phyloP scores from a whole-genome alignment of 2,329 filamentous ascomycete species.

The Pseudogymnoascus sp. region DNA sequence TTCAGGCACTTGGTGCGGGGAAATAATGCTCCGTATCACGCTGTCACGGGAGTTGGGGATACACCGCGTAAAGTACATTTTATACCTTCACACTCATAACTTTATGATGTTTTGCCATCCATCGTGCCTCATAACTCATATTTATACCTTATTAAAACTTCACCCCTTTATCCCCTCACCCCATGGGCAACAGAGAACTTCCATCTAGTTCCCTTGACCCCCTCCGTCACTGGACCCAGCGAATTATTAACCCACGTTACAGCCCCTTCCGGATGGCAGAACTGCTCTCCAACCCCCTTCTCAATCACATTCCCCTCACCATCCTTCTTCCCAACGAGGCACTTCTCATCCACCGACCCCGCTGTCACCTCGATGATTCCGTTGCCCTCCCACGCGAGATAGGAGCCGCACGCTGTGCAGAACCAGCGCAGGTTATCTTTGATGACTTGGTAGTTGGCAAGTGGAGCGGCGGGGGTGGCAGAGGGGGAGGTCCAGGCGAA shows the following conservation, averaged over 20 bases:
- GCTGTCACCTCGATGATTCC: slow-evolving; percentile 34
- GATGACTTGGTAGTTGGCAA: slow-evolving; percentile 38
- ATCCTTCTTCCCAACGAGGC: slow-evolving; percentile 28
- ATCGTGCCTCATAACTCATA: not conserved
- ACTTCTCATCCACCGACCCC: slow-evolving; percentile 42
- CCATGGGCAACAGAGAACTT: not conserved
- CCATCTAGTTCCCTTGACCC: not conserved
- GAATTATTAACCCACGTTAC: not conserved
- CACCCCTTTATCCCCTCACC: not conserved
- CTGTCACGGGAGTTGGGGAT: not conserved
- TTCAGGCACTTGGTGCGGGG: not conserved
- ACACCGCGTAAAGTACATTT: not conserved
- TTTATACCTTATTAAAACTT: not conserved
- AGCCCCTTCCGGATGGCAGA: not conserved
- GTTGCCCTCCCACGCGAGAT: slow-evolving; percentile 40
- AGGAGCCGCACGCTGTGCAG: slow-evolving; percentile 44
- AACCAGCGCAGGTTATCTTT: slow-evolving; percentile 40
- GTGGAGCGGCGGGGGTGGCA: slow-evolving; percentile 31
- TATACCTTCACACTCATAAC: not conserved
- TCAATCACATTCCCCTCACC: slow-evolving; percentile 13
- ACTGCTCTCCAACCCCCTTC: not conserved
- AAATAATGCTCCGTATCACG: slow-evolving; percentile 6
- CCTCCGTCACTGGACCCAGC: not conserved
- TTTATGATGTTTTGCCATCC: not conserved
- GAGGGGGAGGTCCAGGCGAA: slow-evolving; percentile 30